Evolutionary conservation across 768 basidiomycete genomes (phyloP), one percentile per base, ranked within the genome.

Genomic region (Hygrocybe punicea): DNA sequence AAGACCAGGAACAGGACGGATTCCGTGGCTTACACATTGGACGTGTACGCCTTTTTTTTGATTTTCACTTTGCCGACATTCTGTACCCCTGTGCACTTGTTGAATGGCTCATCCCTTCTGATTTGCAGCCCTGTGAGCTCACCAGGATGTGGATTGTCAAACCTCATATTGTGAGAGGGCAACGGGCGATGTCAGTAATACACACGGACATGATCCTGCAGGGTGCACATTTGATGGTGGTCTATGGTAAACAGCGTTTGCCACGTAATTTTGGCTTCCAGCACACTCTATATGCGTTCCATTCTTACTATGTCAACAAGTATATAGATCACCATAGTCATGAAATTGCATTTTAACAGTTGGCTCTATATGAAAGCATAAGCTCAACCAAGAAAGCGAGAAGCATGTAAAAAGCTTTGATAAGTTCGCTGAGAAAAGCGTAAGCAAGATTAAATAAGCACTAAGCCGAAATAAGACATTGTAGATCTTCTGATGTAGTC

Each of bases 71-170:
- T n/a, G n/a, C n/a, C n/a, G n/a, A n/a, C n/a, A n/a, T n/a, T n/a
- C 17, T 23, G 2, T 69, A 67, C 29, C 58, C 63, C 8, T 75
- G 73, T 51, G 71, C 73, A 0, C 60, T 74, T 8, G 65, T 75
- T 6, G 40, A 68, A 2, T 75, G 74, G 74, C 70, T 69, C 46
- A 42, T 58, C 5, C 57, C 51, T 1, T 37, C 60, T 10, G 63
- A 57, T 7, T 49, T 60, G 2, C 21, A 48, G 11, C 72, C 72
- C 2, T 65, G 71, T 60, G n/a, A 23, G 1, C 59, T 64, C 14
- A 74, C 72, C 0, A 67, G 70, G 35, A 62, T 66, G 62, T 69
- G 67, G 67, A 53, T 56, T 4, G 66, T 67, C 13, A 21, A 60
- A 37, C 58, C 58, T 2, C 62, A 69, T 19, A 19, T 42, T 2